Evolutionary conservation across 2,329 filamentous ascomycete genomes (phyloP).

Genomic region (Beauveria caledonica): DNA sequence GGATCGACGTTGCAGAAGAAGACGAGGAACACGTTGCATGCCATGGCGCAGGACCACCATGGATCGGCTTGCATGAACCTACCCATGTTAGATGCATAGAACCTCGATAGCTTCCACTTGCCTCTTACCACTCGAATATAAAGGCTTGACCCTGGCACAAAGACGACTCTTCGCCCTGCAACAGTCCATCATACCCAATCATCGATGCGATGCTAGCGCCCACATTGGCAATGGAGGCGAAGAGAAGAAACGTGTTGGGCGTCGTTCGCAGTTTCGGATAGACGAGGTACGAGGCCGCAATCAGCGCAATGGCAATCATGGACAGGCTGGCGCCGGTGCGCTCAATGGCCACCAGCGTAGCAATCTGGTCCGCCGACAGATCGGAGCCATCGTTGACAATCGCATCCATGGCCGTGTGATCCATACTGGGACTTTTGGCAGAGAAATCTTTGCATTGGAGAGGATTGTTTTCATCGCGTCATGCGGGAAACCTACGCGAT

Average conservation of each 20-base stretch:
- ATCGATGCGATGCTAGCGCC: constrained; percentile 57
- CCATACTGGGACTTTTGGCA: neutral
- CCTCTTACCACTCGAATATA: constrained; percentile 55
- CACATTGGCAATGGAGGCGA: constrained; percentile 32
- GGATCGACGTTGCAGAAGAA: constrained; percentile 50
- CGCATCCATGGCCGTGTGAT: neutral
- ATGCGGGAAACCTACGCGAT: neutral
- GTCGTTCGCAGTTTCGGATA: constrained; percentile 47
- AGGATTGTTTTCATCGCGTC: neutral
- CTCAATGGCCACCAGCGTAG: constrained; percentile 42
- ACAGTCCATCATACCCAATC: constrained; percentile 59
- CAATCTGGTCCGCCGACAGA: constrained; percentile 30
- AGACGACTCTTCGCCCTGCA: constrained; percentile 40
- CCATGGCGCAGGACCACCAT: constrained; percentile 74
- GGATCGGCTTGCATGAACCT: constrained; percentile 73
- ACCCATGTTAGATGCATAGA: neutral
- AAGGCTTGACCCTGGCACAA: constrained; percentile 56
- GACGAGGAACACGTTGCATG: constrained; percentile 67
- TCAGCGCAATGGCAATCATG: constrained; percentile 40
- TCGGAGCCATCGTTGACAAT: neutral
- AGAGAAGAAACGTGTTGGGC: constrained; percentile 42
- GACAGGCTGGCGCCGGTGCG: constrained; percentile 46
- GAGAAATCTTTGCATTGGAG: neutral
- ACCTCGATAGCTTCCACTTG: neutral
- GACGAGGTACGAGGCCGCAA: constrained; percentile 39